Percentiles rank a stretch among this genome's conserved stretches.
phyloP scores from a whole-genome alignment of 768 basidiomycete species.

The Kwoniella botswanensis region DNA sequence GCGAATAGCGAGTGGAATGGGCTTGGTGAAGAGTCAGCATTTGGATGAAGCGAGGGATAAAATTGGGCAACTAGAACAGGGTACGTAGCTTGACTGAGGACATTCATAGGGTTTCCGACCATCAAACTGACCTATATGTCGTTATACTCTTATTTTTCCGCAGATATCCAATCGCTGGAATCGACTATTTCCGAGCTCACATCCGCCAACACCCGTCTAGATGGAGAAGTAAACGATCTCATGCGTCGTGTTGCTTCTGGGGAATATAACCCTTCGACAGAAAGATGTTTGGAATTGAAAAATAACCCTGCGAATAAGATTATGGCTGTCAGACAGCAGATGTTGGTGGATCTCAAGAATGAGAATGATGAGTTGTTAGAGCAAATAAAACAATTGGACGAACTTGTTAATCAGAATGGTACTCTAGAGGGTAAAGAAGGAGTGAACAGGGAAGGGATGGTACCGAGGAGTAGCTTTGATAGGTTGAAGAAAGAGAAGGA shows the following conservation, averaged over 20 bases:
- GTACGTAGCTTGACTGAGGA: slow-evolving; percentile 25
- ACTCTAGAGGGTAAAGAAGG: not conserved
- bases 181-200: slow-evolving; percentile 45
- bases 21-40: slow-evolving; percentile 41
- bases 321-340: slow-evolving; percentile 74
- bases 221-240: slow-evolving; percentile 52
- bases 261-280: slow-evolving; percentile 53
- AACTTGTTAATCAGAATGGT: slow-evolving; percentile 35
- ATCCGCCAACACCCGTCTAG: slow-evolving; percentile 48
- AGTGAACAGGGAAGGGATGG: slow-evolving; percentile 60
- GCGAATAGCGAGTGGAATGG: slow-evolving; percentile 41
- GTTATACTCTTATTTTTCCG: not conserved
- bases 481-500: slow-evolving; percentile 70
- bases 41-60: slow-evolving; percentile 30
- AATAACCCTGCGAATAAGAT: slow-evolving; percentile 86
- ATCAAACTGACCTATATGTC: too few species aligned
- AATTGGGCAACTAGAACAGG: slow-evolving; percentile 30
- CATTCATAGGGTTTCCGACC: not conserved
- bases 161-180: slow-evolving; percentile 43
- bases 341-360: slow-evolving; percentile 72
- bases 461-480: slow-evolving; percentile 82
- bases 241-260: slow-evolving; percentile 55
- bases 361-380: slow-evolving; percentile 85
- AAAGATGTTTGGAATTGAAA: slow-evolving; percentile 61
- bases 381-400: slow-evolving; percentile 69